Percentiles rank a stretch among this genome's conserved stretches.
phyloP scores from a whole-genome alignment of 1,284 basidiomycete genomes.

The Malassezia caprae region DNA sequence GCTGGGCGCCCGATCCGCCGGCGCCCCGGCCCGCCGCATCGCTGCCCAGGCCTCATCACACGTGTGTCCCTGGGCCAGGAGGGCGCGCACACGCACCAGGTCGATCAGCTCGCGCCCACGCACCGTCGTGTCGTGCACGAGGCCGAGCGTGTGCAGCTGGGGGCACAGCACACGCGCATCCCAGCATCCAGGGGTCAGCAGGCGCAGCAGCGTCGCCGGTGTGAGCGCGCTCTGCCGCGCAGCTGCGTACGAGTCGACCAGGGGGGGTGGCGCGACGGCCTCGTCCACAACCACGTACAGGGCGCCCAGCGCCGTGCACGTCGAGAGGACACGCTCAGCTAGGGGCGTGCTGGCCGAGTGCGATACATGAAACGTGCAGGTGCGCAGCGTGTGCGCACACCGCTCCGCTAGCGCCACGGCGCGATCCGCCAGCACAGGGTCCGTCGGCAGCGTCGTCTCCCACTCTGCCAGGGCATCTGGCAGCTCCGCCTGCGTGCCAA shows the following conservation, averaged over 20 bases:
- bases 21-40: no score
- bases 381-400: not conserved
- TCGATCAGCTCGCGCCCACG: constrained; percentile 14
- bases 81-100: constrained; percentile 5
- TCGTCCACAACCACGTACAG: constrained; percentile 8
- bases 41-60: not conserved
- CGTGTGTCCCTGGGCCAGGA: not conserved
- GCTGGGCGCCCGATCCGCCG: not conserved
- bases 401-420: constrained; percentile 1
- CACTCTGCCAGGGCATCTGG: not conserved
- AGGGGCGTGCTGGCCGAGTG: not conserved
- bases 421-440: not conserved
- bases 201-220: not conserved
- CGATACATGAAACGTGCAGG: not conserved
- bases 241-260: not conserved
- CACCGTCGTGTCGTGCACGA: constrained; percentile 3
- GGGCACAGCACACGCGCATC: constrained; percentile 2
- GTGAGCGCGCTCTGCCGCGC: constrained; percentile 1
- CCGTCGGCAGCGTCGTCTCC: not conserved
- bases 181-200: constrained; percentile 7
- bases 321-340: not conserved
- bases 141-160: not conserved
- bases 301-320: not conserved
- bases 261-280: not conserved
- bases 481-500: not conserved